Base-by-base conservation (phyloP, 441 rosid species). In the Omphalea diandra region DNA sequence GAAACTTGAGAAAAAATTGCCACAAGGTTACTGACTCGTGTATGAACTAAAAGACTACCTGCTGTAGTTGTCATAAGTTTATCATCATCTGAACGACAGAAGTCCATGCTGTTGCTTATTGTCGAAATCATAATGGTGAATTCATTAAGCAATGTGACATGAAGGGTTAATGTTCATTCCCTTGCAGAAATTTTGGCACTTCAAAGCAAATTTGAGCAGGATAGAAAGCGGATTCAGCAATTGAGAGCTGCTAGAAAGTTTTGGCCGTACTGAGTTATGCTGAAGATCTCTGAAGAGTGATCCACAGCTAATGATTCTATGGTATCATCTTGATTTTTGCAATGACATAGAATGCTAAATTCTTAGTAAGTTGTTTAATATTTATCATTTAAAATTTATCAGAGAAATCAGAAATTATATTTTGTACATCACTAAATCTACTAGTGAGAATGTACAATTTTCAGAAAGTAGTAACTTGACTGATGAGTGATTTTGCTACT, bases 151-250 rank as follows among this genome's bases (percentile, higher is more conserved):
- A 29, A 18, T 18, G 10, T 36, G 27, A 49, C 14, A 38, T 20
- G 35, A 56, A 58, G 27, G 31, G 18, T 31, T 62, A 31, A 29
- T 7, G 9, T 15, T 36, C 24, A 3, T 65, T 70, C 36, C 2
- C 43, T 65, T 80, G 80, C 96, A 90, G 96, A 90, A 77, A 77
- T 88, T 35, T 65, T 90, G 87, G 79, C 69, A 67, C 91, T 88
- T 6, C 93, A 77, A 63, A 84, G 84, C 81, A 90, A 88, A 65
- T 89, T 87, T 53, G 95, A 87, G 88, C 84, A 89, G 79, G 92
- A 87, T 47, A 84, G 74, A 49, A 84, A 83, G 73, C 79, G 87
- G 63, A 87, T 89, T 66, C 90, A 87, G 50, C 86, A 87, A 72
- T 11, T 87, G 76, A 78, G 90, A 73, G 88, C 95, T 53, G 85